Evolutionary conservation across 2,329 filamentous ascomycete genomes (phyloP).

Genomic region (Epichloe uncinata): DNA sequence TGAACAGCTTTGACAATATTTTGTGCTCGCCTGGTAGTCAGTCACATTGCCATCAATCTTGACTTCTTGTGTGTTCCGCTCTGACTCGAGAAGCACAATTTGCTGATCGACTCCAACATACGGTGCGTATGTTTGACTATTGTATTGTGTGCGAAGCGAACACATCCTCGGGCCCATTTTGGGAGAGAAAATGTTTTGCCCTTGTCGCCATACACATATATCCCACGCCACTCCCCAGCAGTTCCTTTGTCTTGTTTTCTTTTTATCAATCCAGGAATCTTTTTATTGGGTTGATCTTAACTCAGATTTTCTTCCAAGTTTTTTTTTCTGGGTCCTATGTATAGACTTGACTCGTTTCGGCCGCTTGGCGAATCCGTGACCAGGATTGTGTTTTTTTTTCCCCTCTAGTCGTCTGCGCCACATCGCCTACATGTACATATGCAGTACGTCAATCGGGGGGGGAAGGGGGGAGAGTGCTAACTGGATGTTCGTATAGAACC

Average conservation of each 20-base stretch:
- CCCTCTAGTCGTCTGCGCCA: slow-evolving; percentile 1
- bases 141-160: not conserved
- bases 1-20: not conserved
- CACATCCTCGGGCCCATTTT: not conserved
- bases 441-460: not conserved
- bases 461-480: slow-evolving; percentile 2
- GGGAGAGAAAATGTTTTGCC: not conserved
- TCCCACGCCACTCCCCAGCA: no score
- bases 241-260: not conserved
- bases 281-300: not conserved
- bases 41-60: not conserved
- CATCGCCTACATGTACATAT: not conserved
- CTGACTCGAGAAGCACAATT: not conserved
- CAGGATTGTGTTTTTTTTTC: not conserved
- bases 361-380: not conserved
- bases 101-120: not conserved
- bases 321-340: not conserved
- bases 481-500: slow-evolving; percentile 1
- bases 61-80: no score
- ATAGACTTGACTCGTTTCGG: slow-evolving; percentile 1
- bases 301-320: not conserved
- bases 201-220: not conserved
- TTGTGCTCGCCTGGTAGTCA: not conserved
- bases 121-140: slow-evolving; percentile 1
- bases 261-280: not conserved